A percentile compares a stretch with the other conserved stretches of the same genome.
Evolutionary conservation across 345 rosid genomes (phyloP).

Genomic region (Erysimum cheiranthoides): DNA sequence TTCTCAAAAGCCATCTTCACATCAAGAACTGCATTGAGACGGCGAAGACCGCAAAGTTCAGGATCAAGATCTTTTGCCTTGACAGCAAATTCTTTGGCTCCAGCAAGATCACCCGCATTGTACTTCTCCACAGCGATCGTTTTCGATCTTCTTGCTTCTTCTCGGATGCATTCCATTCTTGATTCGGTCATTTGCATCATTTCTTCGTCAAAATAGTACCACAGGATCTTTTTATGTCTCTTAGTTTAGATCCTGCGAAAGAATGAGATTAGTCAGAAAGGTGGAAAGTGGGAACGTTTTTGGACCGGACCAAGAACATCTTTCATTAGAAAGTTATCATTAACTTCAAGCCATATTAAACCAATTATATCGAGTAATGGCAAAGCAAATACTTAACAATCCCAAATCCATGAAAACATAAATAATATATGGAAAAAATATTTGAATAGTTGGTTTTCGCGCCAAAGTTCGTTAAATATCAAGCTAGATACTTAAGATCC

Average conservation of each 20-base stretch:
- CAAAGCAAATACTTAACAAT: not conserved
- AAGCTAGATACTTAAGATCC: not conserved
- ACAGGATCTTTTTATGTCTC: not conserved
- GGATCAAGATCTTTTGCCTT: slow-evolving; percentile 34
- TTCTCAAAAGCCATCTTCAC: not conserved
- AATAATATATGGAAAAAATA: not conserved
- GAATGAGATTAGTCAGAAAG: not conserved
- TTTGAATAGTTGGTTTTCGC: not conserved
- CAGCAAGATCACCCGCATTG: slow-evolving; percentile 43
- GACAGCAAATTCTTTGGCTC: slow-evolving; percentile 51
- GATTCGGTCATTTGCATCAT: not conserved
- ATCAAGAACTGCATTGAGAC: not conserved
- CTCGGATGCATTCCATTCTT: slow-evolving; percentile 48
- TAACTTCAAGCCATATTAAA: not conserved
- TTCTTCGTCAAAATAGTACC: not conserved
- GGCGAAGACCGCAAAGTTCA: not conserved
- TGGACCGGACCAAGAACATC: not conserved
- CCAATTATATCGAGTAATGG: not conserved
- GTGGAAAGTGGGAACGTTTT: not conserved
- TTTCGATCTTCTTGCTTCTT: slow-evolving; percentile 52
- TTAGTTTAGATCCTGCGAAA: not conserved
- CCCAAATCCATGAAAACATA: not conserved
- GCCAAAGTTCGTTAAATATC: not conserved
- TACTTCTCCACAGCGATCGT: slow-evolving; percentile 55
- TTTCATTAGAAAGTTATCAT: not conserved